Percentiles rank a stretch among this genome's conserved stretches.
Conservation (phyloP, 1,284 basidiomycete genomes). For the Sphagnurus paluster region DNA sequence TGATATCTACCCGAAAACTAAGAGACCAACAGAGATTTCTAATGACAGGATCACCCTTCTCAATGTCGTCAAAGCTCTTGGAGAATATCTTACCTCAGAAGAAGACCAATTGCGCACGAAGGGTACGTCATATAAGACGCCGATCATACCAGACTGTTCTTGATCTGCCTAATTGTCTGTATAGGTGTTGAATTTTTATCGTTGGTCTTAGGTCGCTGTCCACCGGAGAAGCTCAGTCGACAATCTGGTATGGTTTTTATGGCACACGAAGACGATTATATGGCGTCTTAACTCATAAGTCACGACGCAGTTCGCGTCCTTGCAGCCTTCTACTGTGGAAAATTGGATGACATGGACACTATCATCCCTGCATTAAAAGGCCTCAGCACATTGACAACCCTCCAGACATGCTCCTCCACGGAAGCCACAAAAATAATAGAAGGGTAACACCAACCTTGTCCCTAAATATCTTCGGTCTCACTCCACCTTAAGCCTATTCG, state of each 20-base stretch:
- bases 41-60: constrained; percentile 65
- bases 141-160: constrained; percentile 3
- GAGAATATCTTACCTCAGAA: constrained; percentile 85
- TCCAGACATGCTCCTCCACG: constrained; percentile 68
- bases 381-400: constrained; percentile 65
- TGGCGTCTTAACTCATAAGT: constrained; percentile 8
- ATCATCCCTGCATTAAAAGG: constrained; percentile 78
- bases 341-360: constrained; percentile 84
- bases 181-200: constrained; percentile 79
- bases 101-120: constrained; percentile 79
- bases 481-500: constrained; percentile 59
- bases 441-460: constrained; percentile 47
- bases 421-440: constrained; percentile 71
- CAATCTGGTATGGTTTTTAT: constrained; percentile 68
- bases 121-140: constrained; percentile 46
- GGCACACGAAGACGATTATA: constrained; percentile 12
- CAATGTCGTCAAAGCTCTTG: constrained; percentile 84
- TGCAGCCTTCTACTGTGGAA: constrained; percentile 81
- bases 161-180: constrained; percentile 9
- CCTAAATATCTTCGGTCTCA: background rate
- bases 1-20: constrained; percentile 10
- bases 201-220: constrained; percentile 59
- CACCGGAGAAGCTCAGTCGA: constrained; percentile 68
- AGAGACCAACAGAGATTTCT: constrained; percentile 58
- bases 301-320: constrained; percentile 71